These are phyloP conservation scores for Symbiodinium pilosum DNA, from an alignment of 73 alveolate genomes.

Conservation along the genomic window DNA sequence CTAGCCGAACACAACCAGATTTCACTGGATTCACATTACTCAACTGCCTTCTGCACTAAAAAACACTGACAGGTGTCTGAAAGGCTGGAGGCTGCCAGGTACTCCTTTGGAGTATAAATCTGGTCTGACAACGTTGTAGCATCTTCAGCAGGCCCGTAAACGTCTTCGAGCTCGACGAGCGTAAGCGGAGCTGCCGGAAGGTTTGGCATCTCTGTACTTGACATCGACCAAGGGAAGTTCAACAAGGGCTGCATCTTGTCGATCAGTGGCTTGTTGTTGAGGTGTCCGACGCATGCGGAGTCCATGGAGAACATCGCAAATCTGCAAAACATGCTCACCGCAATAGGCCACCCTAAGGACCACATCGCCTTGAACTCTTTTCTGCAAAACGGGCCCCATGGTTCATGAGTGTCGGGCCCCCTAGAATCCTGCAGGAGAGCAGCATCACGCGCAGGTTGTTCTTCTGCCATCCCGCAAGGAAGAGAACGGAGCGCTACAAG, in stretches of 20 bases:
- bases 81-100: constrained; percentile 47
- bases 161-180: not conserved
- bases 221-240: not conserved
- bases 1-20: no score
- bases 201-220: no score
- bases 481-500: no score
- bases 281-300: constrained; percentile 82
- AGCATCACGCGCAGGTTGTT: not conserved
- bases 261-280: not conserved
- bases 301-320: constrained; percentile 88
- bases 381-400: not conserved
- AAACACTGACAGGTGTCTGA: constrained; percentile 11
- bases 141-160: not conserved
- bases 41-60: no score
- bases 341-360: constrained; percentile 70
- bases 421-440: not conserved
- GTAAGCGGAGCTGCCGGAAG: not conserved
- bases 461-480: not conserved
- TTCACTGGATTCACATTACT: no score
- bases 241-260: not conserved
- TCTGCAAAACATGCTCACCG: constrained; percentile 80
- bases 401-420: not conserved
- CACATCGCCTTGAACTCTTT: constrained; percentile 57
- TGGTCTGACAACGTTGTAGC: not conserved
- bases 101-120: not conserved